A percentile compares a stretch with the other conserved stretches of the same genome.
Evolutionary conservation across 2,329 filamentous ascomycete genomes (phyloP).

Genomic region (Xylariaceae sp.): DNA sequence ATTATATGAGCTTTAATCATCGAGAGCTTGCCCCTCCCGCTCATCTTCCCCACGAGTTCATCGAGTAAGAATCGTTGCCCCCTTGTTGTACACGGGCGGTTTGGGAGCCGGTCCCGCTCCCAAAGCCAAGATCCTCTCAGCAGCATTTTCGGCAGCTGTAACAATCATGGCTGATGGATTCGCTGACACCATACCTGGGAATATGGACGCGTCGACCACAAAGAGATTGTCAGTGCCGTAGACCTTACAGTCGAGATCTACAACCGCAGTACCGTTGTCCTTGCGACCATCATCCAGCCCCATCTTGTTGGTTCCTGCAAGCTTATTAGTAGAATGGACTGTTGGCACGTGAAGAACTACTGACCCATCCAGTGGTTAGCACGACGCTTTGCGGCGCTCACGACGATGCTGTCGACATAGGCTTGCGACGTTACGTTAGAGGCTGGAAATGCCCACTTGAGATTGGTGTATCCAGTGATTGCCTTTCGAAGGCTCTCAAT

Average conservation of each 20-base stretch:
- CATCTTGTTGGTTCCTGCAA: constrained; percentile 50
- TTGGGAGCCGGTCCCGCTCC: constrained; percentile 11
- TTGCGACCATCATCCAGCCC: constrained; percentile 51
- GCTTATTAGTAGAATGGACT: constrained; percentile 5
- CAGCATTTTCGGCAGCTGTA: constrained; percentile 34
- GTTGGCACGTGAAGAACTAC: not conserved
- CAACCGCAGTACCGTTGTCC: constrained; percentile 51
- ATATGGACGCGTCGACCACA: constrained; percentile 64
- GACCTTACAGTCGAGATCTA: constrained; percentile 61
- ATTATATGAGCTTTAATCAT: not conserved
- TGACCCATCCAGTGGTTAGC: constrained; percentile 50
- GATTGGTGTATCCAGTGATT: constrained; percentile 47
- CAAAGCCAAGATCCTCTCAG: constrained; percentile 28
- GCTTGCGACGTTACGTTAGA: constrained; percentile 48
- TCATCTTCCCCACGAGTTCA: not conserved
- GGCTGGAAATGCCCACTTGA: constrained; percentile 54
- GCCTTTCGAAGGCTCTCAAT: constrained; percentile 56
- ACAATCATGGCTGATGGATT: constrained; percentile 53
- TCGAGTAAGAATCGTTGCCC: constrained; percentile 18
- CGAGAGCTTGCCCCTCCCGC: too few relatives aligned
- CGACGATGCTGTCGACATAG: constrained; percentile 46
- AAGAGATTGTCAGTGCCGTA: constrained; percentile 66
- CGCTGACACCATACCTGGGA: constrained; percentile 64
- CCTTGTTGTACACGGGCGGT: constrained; percentile 12
- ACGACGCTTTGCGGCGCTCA: constrained; percentile 32